Percentiles rank a stretch among this genome's conserved stretches.
phyloP scores from a whole-genome alignment of 2,329 filamentous ascomycete species.

The Sclerotinia spermophila region DNA sequence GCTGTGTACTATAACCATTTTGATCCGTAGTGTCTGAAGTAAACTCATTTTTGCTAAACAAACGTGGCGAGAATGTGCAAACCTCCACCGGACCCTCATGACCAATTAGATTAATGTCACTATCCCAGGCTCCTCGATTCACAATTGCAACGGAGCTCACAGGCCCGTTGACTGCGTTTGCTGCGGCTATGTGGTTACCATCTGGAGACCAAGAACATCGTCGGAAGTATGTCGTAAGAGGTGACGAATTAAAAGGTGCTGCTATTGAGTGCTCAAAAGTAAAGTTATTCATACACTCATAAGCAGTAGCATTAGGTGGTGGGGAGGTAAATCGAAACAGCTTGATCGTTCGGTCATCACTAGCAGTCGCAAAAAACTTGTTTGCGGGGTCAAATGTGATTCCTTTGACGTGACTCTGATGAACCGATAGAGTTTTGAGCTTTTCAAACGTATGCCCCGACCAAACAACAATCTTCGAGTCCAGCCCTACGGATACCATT shows the following conservation, averaged over 20 bases:
- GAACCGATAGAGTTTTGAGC: conserved; percentile 85
- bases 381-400: conserved; percentile 98
- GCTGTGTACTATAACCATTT: conserved; percentile 46
- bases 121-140: conserved; percentile 87
- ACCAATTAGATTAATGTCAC: conserved; percentile 94
- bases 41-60: conserved; percentile 72
- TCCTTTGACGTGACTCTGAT: conserved; percentile 97
- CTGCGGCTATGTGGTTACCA: conserved; percentile 92
- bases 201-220: conserved; percentile 97
- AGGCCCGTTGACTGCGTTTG: conserved; percentile 94
- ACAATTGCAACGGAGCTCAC: conserved; percentile 97
- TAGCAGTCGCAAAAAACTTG: conserved; percentile 98
- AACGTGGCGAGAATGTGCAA: conserved; percentile 88
- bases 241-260: conserved; percentile 82
- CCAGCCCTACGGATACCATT: conserved; percentile 89
- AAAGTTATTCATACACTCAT: conserved; percentile 97
- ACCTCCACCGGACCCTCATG: conserved; percentile 97
- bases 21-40: conserved; percentile 47
- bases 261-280: conserved; percentile 89
- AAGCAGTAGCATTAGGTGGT: conserved; percentile 82
- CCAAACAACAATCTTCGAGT: conserved; percentile 98
- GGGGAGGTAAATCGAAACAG: conserved; percentile 94
- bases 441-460: conserved; percentile 98
- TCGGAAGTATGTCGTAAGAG: conserved; percentile 93
- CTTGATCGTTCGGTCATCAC: conserved; percentile 94